Evolutionary conservation across 805 yeast genomes (phyloP), one percentile per base, ranked within the genome.

Genomic region (Candida khao-thaluensis): DNA sequence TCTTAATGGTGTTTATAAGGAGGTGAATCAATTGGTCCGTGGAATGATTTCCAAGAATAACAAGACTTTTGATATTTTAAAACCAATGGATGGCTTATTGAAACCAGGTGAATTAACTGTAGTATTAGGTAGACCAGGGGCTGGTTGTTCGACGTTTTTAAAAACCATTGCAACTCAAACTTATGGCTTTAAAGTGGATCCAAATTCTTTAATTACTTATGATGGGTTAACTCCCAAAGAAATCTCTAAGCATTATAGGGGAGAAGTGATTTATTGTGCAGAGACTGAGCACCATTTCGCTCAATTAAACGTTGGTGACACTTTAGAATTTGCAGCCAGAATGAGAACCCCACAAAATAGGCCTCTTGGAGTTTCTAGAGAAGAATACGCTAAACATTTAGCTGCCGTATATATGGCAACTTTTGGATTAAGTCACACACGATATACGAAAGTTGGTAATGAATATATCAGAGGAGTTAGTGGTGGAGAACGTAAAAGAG

Each of bases 401-500:
- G 62, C 71, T 16, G 54, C 60, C 24, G 72, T 68, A 14, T 62
- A 59, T 36, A 64, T 68, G 72, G 73, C 72, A 18, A 66, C 71
- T 2, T 68, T 60, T 46, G 78, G 77, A 35, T 60, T 72, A 42
- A 64, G 73, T 12, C 82, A 77, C 52, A 78, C 81, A 7, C 60
- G 69, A 40, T 59, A 78, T 48, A 77, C 83, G 25, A 74, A 72
- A 44, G 84, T 79, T 31, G 85, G 85, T 59, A 72, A 78, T 52
- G 83, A 79, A 48, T 77, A 66, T 42, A 72, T 82, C 21, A 72
- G 86, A 56, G 85, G 88, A 65, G 85, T 82, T 28, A 81, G 91
- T 37, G 91, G 95, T 53, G 93, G 95, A 70, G 93, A 85, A 64
- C 69, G 95, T 49, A 84, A 85, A 62, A 77, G 95, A 66, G 91